Percentiles rank a stretch among this genome's conserved stretches.
Evolutionary conservation across 176 grass and related monocot genomes (phyloP).

Genomic region (Oryza longistaminata): DNA sequence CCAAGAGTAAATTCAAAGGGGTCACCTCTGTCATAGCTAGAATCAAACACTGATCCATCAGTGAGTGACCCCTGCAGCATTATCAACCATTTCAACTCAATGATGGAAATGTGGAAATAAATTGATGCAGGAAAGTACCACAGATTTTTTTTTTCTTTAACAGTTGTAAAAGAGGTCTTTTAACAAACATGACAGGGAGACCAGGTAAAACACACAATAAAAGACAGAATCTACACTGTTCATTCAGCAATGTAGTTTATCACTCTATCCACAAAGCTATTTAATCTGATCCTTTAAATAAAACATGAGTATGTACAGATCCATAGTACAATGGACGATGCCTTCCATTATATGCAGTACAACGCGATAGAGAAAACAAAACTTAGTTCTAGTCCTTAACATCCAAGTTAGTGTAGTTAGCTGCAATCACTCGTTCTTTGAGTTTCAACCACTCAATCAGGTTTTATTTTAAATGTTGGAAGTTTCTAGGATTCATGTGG

Average conservation of each 20-base stretch:
- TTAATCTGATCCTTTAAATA: background rate
- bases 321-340: background rate
- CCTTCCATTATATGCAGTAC: background rate
- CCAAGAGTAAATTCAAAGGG: slow-evolving; percentile 96
- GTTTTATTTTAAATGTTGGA: background rate
- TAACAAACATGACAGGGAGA: slow-evolving; percentile 19
- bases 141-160: background rate
- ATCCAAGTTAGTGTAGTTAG: background rate
- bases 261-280: background rate
- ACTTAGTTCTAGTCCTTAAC: background rate
- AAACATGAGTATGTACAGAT: background rate
- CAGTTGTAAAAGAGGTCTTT: background rate
- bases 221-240: background rate
- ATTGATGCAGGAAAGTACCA: background rate
- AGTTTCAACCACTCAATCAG: background rate
- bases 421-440: background rate
- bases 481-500: background rate
- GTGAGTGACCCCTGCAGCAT: slow-evolving; percentile 77
- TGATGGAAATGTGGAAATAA: background rate
- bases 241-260: background rate
- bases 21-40: slow-evolving; percentile 87
- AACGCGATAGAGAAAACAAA: background rate
- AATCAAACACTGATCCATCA: slow-evolving; percentile 89
- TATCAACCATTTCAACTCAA: slow-evolving; percentile 34
- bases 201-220: background rate